These are phyloP conservation scores for Penicillium sclerotigenum DNA, from an alignment of 2,329 filamentous ascomycete species.

Conservation along the genomic window DNA sequence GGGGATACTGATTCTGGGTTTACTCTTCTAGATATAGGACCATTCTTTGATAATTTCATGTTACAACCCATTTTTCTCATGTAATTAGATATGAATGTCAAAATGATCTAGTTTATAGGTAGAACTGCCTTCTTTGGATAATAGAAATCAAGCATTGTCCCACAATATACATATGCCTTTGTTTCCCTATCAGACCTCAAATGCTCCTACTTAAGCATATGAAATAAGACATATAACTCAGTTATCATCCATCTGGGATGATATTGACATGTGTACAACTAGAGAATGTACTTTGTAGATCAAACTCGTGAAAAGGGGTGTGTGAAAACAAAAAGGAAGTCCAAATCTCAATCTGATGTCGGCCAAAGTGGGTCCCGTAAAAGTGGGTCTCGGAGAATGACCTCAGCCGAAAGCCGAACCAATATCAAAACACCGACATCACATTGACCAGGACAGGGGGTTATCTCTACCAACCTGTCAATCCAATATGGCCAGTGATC, in stretches of 20 bases:
- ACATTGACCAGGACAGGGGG: neutral
- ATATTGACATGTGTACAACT: no score
- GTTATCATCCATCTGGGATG: no score
- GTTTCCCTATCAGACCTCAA: neutral
- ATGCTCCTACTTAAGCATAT: neutral
- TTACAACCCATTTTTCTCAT: no score
- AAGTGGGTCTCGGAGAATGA: neutral
- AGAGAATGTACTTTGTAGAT: neutral
- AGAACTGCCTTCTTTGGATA: no score
- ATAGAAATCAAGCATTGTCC: no score
- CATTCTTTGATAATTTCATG: no score
- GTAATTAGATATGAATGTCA: no score
- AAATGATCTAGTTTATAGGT: no score
- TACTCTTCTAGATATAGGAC: no score
- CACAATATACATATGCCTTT: no score
- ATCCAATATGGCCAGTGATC: neutral
- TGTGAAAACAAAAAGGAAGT: neutral
- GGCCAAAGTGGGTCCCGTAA: neutral
- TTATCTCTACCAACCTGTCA: neutral
- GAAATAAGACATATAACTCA: no score
- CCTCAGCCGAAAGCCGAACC: neutral
- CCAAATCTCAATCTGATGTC: neutral
- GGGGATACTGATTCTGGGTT: no score
- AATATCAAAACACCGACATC: neutral
- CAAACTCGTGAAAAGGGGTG: neutral